Percentiles rank a stretch among this genome's conserved stretches.
Conservation (phyloP, 805 yeast species). For the Schwanniomyces yamadae region DNA sequence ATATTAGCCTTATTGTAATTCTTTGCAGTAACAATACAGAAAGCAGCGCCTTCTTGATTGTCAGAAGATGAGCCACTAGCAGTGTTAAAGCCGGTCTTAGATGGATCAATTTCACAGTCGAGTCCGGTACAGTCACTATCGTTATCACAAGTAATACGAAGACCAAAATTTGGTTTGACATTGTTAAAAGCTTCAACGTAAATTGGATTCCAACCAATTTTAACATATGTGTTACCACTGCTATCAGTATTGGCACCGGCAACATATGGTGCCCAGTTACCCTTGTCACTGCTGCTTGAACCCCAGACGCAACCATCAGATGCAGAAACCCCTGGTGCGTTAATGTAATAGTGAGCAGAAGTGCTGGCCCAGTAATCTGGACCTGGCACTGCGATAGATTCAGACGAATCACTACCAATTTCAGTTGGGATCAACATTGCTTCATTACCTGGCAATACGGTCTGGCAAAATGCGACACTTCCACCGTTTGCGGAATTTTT, state of each 20-base stretch:
- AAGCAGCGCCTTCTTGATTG: constrained; percentile 57
- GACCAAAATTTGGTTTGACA: constrained; percentile 63
- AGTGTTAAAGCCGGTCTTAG: constrained; percentile 55
- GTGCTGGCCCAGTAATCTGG: constrained; percentile 82
- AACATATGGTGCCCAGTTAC: constrained; percentile 93
- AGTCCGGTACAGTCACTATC: constrained; percentile 68
- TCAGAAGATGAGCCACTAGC: constrained; percentile 47
- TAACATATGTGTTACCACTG: constrained; percentile 69
- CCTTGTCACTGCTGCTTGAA: constrained; percentile 59
- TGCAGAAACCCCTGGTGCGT: constrained; percentile 77
- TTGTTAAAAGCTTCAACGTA: constrained; percentile 64
- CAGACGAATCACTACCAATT: constrained; percentile 48
- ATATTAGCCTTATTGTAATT: constrained; percentile 63
- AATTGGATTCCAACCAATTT: constrained; percentile 90
- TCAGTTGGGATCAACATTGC: constrained; percentile 89
- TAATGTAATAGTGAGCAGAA: constrained; percentile 83
- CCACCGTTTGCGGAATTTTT: constrained; percentile 49
- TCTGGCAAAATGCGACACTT: constrained; percentile 84
- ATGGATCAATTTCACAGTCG: constrained; percentile 81
- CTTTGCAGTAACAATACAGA: constrained; percentile 79
- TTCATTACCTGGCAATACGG: constrained; percentile 91
- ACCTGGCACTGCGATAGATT: constrained; percentile 78
- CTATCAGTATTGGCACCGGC: constrained; percentile 86
- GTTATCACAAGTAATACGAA: constrained; percentile 72
- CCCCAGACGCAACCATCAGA: constrained; percentile 89